Percentiles rank a stretch among this genome's conserved stretches.
phyloP scores from a whole-genome alignment of 75 land plant species.

The Cryptomeria japonica region DNA sequence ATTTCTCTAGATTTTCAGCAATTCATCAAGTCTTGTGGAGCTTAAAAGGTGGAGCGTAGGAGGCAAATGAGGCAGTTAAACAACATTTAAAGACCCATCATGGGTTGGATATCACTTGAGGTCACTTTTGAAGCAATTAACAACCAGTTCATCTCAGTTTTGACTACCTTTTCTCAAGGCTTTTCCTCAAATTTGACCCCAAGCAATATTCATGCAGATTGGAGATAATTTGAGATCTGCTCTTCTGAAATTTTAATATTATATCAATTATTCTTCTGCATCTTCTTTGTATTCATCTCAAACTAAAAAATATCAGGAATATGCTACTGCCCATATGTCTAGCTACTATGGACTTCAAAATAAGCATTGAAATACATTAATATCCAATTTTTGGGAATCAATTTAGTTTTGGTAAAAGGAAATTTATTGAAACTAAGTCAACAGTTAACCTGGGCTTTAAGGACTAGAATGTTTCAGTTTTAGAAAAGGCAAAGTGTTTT shows the following conservation, averaged over 20 bases:
- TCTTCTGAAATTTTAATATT: not conserved
- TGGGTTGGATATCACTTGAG: too few species aligned
- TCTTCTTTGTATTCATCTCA: not conserved
- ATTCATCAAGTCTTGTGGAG: too few species aligned
- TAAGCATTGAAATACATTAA: not conserved
- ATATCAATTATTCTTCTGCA: not conserved
- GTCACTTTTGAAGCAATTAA: too few species aligned
- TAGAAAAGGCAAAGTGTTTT: not conserved
- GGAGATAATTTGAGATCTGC: not conserved
- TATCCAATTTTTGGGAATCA: not conserved
- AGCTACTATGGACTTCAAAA: not conserved
- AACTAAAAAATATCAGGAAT: not conserved
- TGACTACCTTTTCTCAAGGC: too few species aligned
- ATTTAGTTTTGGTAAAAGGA: not conserved
- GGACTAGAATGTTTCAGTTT: not conserved
- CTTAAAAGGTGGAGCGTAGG: too few species aligned
- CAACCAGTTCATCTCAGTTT: too few species aligned
- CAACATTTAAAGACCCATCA: too few species aligned
- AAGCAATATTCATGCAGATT: too few species aligned
- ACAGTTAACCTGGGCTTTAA: not conserved
- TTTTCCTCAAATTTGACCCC: too few species aligned
- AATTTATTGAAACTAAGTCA: not conserved
- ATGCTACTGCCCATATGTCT: not conserved
- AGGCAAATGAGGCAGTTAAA: too few species aligned
- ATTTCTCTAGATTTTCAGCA: too few species aligned